Evolutionary conservation across 352 stramenopile genomes (phyloP).

Genomic region (Globisporangium canariense): DNA sequence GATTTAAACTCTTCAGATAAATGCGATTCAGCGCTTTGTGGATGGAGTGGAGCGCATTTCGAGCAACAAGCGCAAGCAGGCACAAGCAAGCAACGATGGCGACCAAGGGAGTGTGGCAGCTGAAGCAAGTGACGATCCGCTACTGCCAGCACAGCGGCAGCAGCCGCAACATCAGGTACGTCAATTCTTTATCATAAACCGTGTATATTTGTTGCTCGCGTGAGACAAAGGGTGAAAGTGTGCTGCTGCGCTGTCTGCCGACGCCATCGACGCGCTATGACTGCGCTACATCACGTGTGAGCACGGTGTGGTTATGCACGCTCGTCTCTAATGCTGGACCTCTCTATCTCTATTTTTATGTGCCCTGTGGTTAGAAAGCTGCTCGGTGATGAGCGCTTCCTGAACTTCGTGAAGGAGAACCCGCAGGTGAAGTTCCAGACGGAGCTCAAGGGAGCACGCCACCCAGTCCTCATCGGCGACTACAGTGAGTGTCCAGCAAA

Average conservation of each 20-base stretch:
- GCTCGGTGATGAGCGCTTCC: slow-evolving; percentile 71
- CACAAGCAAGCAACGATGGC: slow-evolving; percentile 38
- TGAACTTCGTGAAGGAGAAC: slow-evolving; percentile 85
- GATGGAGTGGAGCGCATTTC: slow-evolving; percentile 12
- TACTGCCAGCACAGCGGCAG: slow-evolving; percentile 79
- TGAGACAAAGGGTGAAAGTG: neutral
- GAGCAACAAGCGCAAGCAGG: neutral
- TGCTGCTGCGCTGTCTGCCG: neutral
- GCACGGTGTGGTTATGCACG: neutral
- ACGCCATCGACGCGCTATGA: neutral
- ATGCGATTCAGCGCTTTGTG: neutral
- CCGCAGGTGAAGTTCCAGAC: slow-evolving; percentile 84
- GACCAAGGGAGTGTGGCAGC: slow-evolving; percentile 74
- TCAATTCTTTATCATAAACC: neutral
- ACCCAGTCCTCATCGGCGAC: slow-evolving; percentile 81
- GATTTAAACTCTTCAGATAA: neutral
- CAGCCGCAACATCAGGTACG: slow-evolving; percentile 70
- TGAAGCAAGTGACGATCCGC: slow-evolving; percentile 77
- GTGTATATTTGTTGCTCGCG: neutral
- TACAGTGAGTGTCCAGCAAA: slow-evolving; percentile 51
- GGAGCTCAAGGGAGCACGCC: slow-evolving; percentile 77
- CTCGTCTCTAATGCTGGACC: neutral
- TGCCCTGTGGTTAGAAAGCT: slow-evolving; percentile 36
- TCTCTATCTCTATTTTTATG: neutral
- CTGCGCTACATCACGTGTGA: neutral